These are phyloP conservation scores for Torrubiellomyces zombiae DNA, from an alignment of 2,329 filamentous ascomycete species.

Conservation along the genomic window DNA sequence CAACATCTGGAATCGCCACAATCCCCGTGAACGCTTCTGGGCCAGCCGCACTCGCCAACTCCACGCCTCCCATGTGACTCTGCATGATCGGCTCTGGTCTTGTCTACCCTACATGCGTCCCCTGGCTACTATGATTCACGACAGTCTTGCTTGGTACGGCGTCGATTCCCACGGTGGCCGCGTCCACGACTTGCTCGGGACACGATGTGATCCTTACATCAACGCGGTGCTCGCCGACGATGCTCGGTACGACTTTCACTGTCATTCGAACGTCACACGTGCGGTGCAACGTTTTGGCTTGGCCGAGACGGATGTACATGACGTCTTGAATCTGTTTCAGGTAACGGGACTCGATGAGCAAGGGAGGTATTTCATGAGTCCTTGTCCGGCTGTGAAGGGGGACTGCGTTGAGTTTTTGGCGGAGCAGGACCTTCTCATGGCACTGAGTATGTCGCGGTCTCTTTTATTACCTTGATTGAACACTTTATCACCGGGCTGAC, in stretches of 20 bases:
- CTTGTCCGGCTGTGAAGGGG: conserved; percentile 34
- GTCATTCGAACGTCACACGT: conserved; percentile 65
- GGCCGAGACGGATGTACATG: conserved; percentile 60
- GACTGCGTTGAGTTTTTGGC: conserved; percentile 64
- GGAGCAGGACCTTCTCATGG: conserved; percentile 56
- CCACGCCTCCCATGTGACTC: conserved; percentile 56
- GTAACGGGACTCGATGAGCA: conserved; percentile 59
- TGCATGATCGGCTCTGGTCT: conserved; percentile 62
- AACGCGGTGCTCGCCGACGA: conserved; percentile 55
- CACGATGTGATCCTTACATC: conserved; percentile 73
- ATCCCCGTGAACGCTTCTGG: conserved; percentile 72
- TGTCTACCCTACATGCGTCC: conserved; percentile 62
- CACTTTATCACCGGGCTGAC: neutral
- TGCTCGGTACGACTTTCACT: conserved; percentile 58
- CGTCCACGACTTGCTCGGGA: conserved; percentile 67
- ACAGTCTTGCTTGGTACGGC: conserved; percentile 48
- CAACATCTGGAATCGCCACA: conserved; percentile 64
- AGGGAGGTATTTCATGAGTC: conserved; percentile 62
- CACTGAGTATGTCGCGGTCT: conserved; percentile 24
- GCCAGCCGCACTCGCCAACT: conserved; percentile 63
- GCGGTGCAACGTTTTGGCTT: conserved; percentile 54
- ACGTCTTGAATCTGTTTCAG: conserved; percentile 77
- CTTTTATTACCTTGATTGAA: neutral
- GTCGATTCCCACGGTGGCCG: conserved; percentile 45
- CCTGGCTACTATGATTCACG: conserved; percentile 51